Conservation (phyloP, 164 flowering plant species). For the Annona squamosa region DNA sequence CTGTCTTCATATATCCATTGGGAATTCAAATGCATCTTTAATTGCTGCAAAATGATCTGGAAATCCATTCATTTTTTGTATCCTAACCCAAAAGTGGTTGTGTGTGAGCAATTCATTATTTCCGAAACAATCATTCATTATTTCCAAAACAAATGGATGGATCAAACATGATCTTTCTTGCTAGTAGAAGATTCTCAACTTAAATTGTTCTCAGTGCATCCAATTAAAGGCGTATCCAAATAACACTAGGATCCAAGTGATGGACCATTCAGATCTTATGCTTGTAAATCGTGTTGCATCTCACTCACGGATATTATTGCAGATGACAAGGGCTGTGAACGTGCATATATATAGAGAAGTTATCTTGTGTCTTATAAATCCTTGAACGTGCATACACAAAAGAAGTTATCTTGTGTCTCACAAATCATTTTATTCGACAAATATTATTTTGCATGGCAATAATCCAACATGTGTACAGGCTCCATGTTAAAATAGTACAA, state of each 20-base stretch:
- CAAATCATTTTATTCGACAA: too few species aligned
- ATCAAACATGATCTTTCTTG: too few species aligned
- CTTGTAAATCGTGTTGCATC: background rate
- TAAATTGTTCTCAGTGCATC: background rate
- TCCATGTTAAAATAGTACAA: too few species aligned
- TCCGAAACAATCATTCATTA: background rate
- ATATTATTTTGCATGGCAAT: too few species aligned
- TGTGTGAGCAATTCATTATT: background rate
- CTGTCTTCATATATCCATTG: background rate
- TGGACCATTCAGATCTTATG: background rate
- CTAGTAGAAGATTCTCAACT: background rate
- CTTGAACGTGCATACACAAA: too few species aligned
- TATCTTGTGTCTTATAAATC: too few species aligned
- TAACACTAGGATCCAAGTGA: background rate
- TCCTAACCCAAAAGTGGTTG: background rate
- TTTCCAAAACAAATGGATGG: background rate
- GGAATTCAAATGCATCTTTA: background rate
- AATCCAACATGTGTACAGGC: too few species aligned
- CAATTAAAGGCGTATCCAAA: background rate
- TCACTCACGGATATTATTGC: background rate
- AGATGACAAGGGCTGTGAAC: background rate
- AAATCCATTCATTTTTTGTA: background rate
- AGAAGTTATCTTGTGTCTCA: too few species aligned
- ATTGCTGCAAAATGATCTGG: background rate
- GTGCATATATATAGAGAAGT: background rate